Evolutionary conservation across 345 rosid species (phyloP).

Genomic region (Camelina hispida): DNA sequence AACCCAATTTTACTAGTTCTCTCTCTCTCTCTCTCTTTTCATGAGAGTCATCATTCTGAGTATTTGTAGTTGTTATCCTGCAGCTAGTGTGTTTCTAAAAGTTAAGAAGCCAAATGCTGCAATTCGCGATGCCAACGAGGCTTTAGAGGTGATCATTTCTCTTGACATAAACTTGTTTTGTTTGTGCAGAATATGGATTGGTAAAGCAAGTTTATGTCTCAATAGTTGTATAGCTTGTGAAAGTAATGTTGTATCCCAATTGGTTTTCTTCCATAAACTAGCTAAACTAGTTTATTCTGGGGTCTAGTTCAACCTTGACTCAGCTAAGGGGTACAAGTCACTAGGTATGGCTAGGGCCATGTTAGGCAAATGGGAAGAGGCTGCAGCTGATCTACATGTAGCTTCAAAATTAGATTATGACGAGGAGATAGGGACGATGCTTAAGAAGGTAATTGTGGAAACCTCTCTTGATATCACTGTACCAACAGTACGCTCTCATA

Average conservation of each 20-base stretch:
- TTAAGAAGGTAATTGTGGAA: slow-evolving; percentile 65
- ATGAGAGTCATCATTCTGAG: slow-evolving; percentile 26
- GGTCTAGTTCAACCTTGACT: slow-evolving; percentile 79
- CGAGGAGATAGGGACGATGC: slow-evolving; percentile 67
- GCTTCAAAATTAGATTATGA: slow-evolving; percentile 88
- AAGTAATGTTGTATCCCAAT: neutral
- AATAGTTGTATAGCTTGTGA: slow-evolving; percentile 11
- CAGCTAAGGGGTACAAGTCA: slow-evolving; percentile 85
- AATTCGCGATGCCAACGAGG: slow-evolving; percentile 71
- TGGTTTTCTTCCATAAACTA: slow-evolving; percentile 7
- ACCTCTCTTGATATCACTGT: slow-evolving; percentile 23
- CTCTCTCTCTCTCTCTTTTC: neutral
- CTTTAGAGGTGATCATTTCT: slow-evolving; percentile 61
- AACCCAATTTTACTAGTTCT: slow-evolving; percentile 50
- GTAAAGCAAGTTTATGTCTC: slow-evolving; percentile 19
- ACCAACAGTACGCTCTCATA: neutral
- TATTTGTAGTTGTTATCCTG: too few species aligned
- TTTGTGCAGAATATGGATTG: slow-evolving; percentile 6
- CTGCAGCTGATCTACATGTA: slow-evolving; percentile 74
- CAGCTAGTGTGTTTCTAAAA: too few species aligned
- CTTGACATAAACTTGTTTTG: slow-evolving; percentile 22
- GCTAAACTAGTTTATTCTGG: slow-evolving; percentile 30
- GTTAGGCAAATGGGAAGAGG: slow-evolving; percentile 82
- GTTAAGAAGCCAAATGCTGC: too few species aligned
- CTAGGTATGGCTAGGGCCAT: slow-evolving; percentile 79